phyloP scores from a whole-genome alignment of 345 rosid species.

The Erodium maritimum region DNA sequence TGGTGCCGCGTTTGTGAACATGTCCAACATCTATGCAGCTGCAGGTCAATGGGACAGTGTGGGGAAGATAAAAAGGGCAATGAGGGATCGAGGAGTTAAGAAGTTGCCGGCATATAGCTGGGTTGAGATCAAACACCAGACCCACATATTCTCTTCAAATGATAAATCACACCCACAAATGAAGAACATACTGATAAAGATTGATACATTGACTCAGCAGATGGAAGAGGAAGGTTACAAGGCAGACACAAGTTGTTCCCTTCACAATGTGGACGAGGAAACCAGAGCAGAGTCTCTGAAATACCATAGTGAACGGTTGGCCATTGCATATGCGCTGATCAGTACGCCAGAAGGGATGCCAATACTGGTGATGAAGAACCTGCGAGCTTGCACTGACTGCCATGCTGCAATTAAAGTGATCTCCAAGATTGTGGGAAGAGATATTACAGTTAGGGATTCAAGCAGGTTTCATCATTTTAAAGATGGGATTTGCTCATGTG shows the following conservation, averaged over 20 bases:
- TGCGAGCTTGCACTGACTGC: conserved; percentile 76
- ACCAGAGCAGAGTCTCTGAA: conserved; percentile 58
- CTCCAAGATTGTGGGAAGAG: conserved; percentile 61
- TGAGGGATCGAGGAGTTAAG: conserved; percentile 65
- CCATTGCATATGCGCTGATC: conserved; percentile 75
- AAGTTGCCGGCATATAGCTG: conserved; percentile 73
- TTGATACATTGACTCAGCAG: conserved; percentile 35
- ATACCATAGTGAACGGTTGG: conserved; percentile 70
- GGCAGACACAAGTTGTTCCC: conserved; percentile 65
- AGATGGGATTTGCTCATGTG: conserved; percentile 64
- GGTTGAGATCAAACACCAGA: conserved; percentile 60
- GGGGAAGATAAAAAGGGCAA: conserved; percentile 52
- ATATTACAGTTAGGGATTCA: conserved; percentile 74
- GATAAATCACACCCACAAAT: conserved; percentile 48
- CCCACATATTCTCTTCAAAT: conserved; percentile 53
- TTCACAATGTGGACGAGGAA: conserved; percentile 50
- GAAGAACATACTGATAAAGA: conserved; percentile 37
- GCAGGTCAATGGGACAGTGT: conserved; percentile 70
- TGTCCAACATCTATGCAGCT: conserved; percentile 74
- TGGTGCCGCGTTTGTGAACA: conserved; percentile 66
- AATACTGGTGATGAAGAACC: conserved; percentile 69
- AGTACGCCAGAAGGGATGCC: conserved; percentile 66
- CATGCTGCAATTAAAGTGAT: conserved; percentile 81
- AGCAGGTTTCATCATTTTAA: conserved; percentile 83
- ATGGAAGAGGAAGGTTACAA: conserved; percentile 62